Evolutionary conservation across 148 eudicot genomes (phyloP), one percentile per base, ranked within the genome.

Genomic region (Nepenthes mirabilis): DNA sequence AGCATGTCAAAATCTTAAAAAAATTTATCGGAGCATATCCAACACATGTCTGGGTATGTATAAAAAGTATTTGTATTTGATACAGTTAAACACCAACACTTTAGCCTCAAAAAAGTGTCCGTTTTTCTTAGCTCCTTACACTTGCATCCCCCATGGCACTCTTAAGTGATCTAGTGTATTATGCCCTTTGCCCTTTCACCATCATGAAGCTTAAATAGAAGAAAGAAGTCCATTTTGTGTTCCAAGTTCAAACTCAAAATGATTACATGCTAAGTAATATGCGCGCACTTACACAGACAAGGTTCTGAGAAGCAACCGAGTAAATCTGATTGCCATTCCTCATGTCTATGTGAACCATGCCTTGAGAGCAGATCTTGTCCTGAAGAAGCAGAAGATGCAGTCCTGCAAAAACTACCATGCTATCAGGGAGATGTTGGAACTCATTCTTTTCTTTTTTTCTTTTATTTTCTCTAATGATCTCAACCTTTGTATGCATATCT

Each of bases 301-400:
- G 99, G 99, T 72, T 89, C 97, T 48, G 91, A 79, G 71, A 91
- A 94, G 64, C 99, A 94, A 68, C 88, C 95, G 34, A 94, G 93
- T 70, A 94, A 74, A 79, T 94, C 99, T 1, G 88, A 77, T 69
- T 87, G 82, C 99, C 99, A 94, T 49, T 89, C 84, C 37, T 82
- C 87, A 49, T 56, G 68, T 55, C 65, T 71, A 58, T 60, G 12
- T 58, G 82, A 72, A 60, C 72, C 79, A 68, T 57, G 72, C 55
- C 67, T 68, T 62, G 85, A 69, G 52, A 77, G 76, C 66, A 86
- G 66, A 71, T 90, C 88, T 14, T 63, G 79, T 56, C 70, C 72
- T 36, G 88, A 84, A 65, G 91, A 80, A 54, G 70, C 77, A n/a
- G 95, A 55, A 55, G 36, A 75, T 9, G 70, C 72, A 59, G 72